Evolutionary conservation across 2,329 filamentous ascomycete genomes (phyloP), one percentile per base, ranked within the genome.

Genomic region (Cladosporium austrohemisphaericum): DNA sequence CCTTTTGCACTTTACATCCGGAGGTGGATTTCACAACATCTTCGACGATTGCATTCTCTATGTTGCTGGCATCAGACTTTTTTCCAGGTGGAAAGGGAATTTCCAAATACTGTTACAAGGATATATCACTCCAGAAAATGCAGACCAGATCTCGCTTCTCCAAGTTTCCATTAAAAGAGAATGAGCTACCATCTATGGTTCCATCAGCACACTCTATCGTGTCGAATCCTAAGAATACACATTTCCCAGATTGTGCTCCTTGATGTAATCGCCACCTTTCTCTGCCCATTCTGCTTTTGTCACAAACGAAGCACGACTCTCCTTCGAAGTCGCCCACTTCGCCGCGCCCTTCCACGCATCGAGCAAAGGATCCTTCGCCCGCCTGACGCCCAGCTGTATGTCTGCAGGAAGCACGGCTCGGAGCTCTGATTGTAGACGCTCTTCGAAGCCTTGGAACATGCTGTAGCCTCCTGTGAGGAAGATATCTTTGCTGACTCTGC

Each of bases 271-370:
- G 18, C 83, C 77, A 1, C 93, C 93, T 75, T 95, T 96, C 75
- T 98, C 93, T 59, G 81, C 68, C 70, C 89, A 98, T 69, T 97
- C 93, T 57, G 85, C 85, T 60, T 79, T 82, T 1, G 84, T 86
- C 33, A 98, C 79, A 53, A 82, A 85, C 4, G 82, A 81, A 28
- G 72, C 81, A 38, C 62, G 52, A 70, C 83, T 83, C 45, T 76
- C 73, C 16, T 76, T 76, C 25, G 74, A 65, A 1, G 77, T 76
- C 31, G 85, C 86, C 92, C 93, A 98, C 54, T 80, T 77, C 10
- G 93, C 92, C 1, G 93, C 93, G 6, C 93, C 93, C 68, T 79
- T 88, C 93, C 93, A 98, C 3, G 92, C 88, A 75, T 98, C 93
- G 28, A 94, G 73, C 20, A 93, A 66, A 2, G 88, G 80, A 65